Evolutionary conservation across 2,329 filamentous ascomycete genomes (phyloP), one percentile per base, ranked within the genome.

Genomic region (Biscogniauxia mediterranea): DNA sequence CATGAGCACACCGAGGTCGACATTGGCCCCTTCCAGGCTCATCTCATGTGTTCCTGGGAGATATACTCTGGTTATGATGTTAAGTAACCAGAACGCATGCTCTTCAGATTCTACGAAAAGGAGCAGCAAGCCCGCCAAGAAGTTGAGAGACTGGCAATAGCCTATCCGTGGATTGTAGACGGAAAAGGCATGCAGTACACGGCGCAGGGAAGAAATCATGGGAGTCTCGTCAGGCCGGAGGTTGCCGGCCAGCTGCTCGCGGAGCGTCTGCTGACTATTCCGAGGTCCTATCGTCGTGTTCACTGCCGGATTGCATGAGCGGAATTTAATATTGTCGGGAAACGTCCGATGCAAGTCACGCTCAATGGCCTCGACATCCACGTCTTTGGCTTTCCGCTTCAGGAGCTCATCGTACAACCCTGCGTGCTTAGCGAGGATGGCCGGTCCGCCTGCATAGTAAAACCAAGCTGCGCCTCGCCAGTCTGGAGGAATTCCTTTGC

Each of bases 381-480:
- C 84, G 0, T 85, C 81, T 70, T 90, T 89, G 38, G 91, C 86
- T 63, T 80, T 78, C 62, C 85, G 81, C 59, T 83, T 79, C 32
- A 95, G 80, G 49, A 96, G 79, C 57, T 87, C 82, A 57, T 87
- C 84, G 73, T 97, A 98, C 17, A 94, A 79, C 1, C 91, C 91
- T 5, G 87, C 84, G 68, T 96, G 85, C 70, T 91, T 89, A 56
- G 87, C 85, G 62, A 97, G 75, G 66, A 92, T 89, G 53, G 88
- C 87, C 23, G 92, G 92, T 1, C 94, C 94, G 20, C 92, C 92
- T 11, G 93, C 92, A 73, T 97, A 98, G 78, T 91, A 97, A 75
- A 96, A 98, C 94, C 94, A 98, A 53, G 94, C 94, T 5, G 91
- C 90, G n/a, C 94, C 94, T 70, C 94, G 87, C 87, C 93, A 96